These are phyloP conservation scores for Bacidia gigantensis DNA, from an alignment of 495 filamentous ascomycete genomes.

Conservation along the genomic window DNA sequence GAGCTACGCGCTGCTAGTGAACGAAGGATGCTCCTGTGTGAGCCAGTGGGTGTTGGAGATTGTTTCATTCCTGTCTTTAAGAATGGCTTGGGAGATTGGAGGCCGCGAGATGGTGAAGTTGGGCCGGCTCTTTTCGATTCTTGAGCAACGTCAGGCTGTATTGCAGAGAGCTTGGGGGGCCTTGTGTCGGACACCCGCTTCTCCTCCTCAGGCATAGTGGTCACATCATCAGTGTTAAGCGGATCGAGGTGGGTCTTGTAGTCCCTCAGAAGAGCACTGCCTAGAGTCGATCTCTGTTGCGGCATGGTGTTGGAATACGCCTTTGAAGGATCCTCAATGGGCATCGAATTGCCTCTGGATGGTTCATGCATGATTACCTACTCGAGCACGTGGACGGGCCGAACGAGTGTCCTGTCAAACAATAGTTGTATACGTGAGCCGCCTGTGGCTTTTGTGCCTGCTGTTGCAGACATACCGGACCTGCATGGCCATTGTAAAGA, in stretches of 20 bases:
- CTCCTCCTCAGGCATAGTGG: conserved; percentile 12
- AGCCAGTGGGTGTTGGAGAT: conserved; percentile 49
- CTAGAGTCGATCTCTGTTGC: conserved; percentile 9
- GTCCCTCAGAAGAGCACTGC: conserved; percentile 22
- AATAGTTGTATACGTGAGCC: not conserved
- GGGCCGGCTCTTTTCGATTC: conserved; percentile 19
- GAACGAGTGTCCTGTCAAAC: not conserved
- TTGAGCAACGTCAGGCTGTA: conserved; percentile 20
- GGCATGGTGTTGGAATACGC: not conserved
- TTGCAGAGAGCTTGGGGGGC: conserved; percentile 16
- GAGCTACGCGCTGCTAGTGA: conserved; percentile 64
- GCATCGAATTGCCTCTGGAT: not conserved
- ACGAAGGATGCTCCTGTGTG: conserved; percentile 77
- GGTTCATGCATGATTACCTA: not conserved
- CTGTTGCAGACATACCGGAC: not conserved
- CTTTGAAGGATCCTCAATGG: not conserved
- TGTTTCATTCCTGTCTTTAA: conserved; percentile 44
- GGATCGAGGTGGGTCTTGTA: conserved; percentile 21
- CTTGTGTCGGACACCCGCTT: conserved; percentile 16
- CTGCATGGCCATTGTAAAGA: not conserved
- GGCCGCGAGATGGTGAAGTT: conserved; percentile 21
- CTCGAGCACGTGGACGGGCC: not conserved
- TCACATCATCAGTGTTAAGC: conserved; percentile 19
- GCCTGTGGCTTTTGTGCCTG: not conserved
- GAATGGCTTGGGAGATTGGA: conserved; percentile 29